Conservation (phyloP, 441 rosid genomes). For the Erodium chrysanthum region DNA sequence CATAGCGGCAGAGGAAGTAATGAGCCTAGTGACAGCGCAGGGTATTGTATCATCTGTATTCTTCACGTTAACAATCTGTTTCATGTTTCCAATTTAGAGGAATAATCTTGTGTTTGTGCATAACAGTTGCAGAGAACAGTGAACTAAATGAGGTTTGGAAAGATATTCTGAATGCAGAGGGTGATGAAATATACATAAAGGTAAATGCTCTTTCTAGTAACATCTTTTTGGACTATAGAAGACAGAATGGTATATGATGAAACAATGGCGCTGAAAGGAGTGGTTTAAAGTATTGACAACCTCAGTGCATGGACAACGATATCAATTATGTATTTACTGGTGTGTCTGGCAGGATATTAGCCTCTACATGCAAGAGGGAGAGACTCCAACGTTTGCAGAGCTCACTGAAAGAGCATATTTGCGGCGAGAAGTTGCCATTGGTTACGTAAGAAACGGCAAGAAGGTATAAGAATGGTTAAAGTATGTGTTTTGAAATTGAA, state of each 20-base stretch:
- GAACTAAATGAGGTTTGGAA: slow-evolving; percentile 90
- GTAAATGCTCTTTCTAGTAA: slow-evolving; percentile 26
- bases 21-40: slow-evolving; percentile 97
- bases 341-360: slow-evolving; percentile 47
- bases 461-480: too few relatives aligned
- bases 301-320: too few relatives aligned
- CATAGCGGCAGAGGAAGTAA: slow-evolving; percentile 88
- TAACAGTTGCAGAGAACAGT: slow-evolving; percentile 68
- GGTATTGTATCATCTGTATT: slow-evolving; percentile 32
- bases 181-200: slow-evolving; percentile 93
- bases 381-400: slow-evolving; percentile 72
- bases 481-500: not conserved
- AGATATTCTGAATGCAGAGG: slow-evolving; percentile 88
- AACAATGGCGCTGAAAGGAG: too few relatives aligned
- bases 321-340: too few relatives aligned
- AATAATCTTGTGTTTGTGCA: slow-evolving; percentile 14
- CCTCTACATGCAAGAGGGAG: slow-evolving; percentile 76
- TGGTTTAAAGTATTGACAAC: too few relatives aligned
- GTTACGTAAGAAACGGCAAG: slow-evolving; percentile 60
- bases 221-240: too few relatives aligned
- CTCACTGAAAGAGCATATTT: slow-evolving; percentile 70
- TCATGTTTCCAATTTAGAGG: not conserved
- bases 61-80: slow-evolving; percentile 1
- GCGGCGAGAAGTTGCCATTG: slow-evolving; percentile 82
- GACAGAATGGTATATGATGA: not conserved